Base-by-base conservation (phyloP, 345 rosid genomes). In the Salix suchowensis region DNA sequence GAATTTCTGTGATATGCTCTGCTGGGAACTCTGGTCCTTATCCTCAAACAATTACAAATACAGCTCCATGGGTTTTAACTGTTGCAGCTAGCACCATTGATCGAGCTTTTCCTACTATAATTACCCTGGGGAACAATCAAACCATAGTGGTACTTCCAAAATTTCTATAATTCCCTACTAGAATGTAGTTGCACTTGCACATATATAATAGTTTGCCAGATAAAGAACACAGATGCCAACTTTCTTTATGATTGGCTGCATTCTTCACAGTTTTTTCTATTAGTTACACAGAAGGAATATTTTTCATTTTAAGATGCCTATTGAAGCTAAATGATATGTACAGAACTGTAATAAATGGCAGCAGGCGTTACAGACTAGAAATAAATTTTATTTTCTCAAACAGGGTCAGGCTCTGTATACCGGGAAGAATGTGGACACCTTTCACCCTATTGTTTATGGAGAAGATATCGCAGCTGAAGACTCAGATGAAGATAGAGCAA, bases 381-480 rank as follows among this genome's bases (percentile, higher is more conserved):
- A 42, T 42, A 42, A 42, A 42, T 67, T 67, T 46, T 32, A 23
- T 39, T 73, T 78, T 73, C 81, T 74, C 67, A 67, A 79, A 70
- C 86, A 89, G 90, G 89, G 92, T 58, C 89, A 82, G 80, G 86
- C 84, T 70, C 76, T 87, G 70, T 83, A 87, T 74, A 75, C 81
- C 10, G 86, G 82, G 58, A 80, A 75, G 74, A 58, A 50, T 11
- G 42, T 40, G 32, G 80, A 85, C 77, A 75, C 80, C 62, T 89
- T 86, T 73, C 74, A 86, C 76, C 84, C 87, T 30, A 71, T 89
- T 52, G 87, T 87, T 26, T 82, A 71, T 65, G 92, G 89, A 72
- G 81, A 77, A 82, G 83, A 84, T 72, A 83, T 86, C 69, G 88
- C 74, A 11, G 77, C 88, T 52, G 36, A 50, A 32, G 72, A 73